These are phyloP conservation scores for Vaccinium vitisidaea DNA, from an alignment of 148 eudicot species.

Conservation along the genomic window DNA sequence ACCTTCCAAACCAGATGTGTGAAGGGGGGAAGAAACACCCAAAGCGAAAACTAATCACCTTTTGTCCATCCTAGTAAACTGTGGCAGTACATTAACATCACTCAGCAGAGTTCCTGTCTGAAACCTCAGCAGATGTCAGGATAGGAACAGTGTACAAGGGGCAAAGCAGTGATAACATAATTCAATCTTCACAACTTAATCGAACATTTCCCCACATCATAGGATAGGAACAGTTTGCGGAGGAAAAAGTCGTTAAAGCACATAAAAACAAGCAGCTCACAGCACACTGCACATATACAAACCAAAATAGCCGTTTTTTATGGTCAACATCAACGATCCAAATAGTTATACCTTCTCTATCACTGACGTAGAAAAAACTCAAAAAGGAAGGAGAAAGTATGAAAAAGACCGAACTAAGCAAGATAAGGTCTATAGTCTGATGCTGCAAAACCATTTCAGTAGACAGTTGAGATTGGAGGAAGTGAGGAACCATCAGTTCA, in stretches of 20 bases:
- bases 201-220: background rate
- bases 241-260: background rate
- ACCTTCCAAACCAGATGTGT: background rate
- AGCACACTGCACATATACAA: background rate
- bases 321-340: background rate
- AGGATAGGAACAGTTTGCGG: background rate
- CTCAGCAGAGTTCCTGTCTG: slow-evolving; percentile 61
- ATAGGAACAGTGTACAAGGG: background rate
- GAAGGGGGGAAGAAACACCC: background rate
- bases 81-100: slow-evolving; percentile 27
- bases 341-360: background rate
- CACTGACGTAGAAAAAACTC: no score
- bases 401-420: background rate
- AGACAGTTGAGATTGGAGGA: background rate
- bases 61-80: slow-evolving; percentile 30
- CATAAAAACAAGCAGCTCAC: background rate
- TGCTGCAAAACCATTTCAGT: background rate
- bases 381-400: no score
- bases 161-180: background rate
- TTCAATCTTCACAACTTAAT: background rate
- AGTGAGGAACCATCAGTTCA: background rate
- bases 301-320: no score
- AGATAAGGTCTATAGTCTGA: background rate
- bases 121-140: slow-evolving; percentile 9
- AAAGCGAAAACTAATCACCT: slow-evolving; percentile 23